A percentile compares a stretch with the other conserved stretches of the same genome.
phyloP scores from a whole-genome alignment of 2,329 filamentous ascomycete species.

The Verticillium albo-atrum region DNA sequence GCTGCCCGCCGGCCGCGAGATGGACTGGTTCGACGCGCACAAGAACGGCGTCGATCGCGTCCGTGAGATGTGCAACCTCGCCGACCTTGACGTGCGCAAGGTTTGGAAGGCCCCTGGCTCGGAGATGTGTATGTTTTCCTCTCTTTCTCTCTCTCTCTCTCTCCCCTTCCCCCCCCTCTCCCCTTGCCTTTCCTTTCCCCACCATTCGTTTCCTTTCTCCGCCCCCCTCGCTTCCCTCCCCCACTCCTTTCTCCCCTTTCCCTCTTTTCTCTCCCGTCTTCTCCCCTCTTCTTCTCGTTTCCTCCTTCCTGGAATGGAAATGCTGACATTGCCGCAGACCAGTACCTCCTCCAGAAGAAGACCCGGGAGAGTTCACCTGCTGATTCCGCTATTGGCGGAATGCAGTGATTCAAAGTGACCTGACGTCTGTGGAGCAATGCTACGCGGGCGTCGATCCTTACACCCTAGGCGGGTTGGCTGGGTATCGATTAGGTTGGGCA shows the following conservation, averaged over 20 bases:
- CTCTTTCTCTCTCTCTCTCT: not conserved
- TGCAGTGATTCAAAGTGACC: not conserved
- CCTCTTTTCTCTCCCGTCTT: conserved; percentile 7
- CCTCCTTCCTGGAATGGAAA: conserved; percentile 12
- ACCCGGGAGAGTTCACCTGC: conserved; percentile 20
- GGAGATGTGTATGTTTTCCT: conserved; percentile 29
- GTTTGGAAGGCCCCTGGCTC: conserved; percentile 31
- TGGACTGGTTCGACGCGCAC: conserved; percentile 40
- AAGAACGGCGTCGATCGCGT: conserved; percentile 32
- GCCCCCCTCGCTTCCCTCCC: not conserved
- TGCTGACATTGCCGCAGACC: conserved; percentile 18
- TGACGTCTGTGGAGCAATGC: not conserved
- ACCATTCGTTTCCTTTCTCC: not conserved
- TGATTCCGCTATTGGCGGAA: conserved; percentile 25
- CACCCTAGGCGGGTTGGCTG: too few species aligned
- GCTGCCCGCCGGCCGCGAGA: conserved; percentile 26
- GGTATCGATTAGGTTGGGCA: too few species aligned
- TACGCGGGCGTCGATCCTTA: too few species aligned
- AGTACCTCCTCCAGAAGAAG: conserved; percentile 30
- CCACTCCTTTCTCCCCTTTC: not conserved
- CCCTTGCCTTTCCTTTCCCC: not conserved
- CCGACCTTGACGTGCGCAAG: conserved; percentile 28
- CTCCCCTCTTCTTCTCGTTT: not conserved
- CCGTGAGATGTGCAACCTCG: conserved; percentile 32
- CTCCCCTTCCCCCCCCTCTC: not conserved